These are phyloP conservation scores for Metschnikowia peoriensis DNA, from an alignment of 805 yeast species.

Conservation along the genomic window DNA sequence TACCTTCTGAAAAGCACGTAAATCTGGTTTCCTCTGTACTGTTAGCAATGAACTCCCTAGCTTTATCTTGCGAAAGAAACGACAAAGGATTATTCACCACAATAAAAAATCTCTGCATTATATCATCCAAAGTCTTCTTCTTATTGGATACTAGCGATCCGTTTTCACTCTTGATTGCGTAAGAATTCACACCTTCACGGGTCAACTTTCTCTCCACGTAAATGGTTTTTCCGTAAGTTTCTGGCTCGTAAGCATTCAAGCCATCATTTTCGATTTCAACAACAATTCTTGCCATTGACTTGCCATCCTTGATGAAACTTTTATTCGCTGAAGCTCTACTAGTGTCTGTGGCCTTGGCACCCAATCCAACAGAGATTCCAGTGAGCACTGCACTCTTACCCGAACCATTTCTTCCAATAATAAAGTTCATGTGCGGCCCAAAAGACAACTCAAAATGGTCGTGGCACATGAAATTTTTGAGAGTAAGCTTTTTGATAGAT, in stretches of 20 bases:
- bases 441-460: conserved; percentile 69
- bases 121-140: conserved; percentile 62
- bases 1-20: conserved; percentile 75
- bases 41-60: conserved; percentile 81
- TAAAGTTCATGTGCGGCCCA: conserved; percentile 80
- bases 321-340: conserved; percentile 75
- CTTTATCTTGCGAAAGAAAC: conserved; percentile 89
- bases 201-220: conserved; percentile 65
- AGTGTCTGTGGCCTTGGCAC: conserved; percentile 85
- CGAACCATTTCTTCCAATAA: conserved; percentile 87
- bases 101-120: conserved; percentile 68
- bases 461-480: conserved; percentile 89
- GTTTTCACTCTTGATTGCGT: conserved; percentile 50
- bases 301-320: conserved; percentile 75
- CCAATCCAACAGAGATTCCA: conserved; percentile 82
- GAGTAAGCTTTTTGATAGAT: conserved; percentile 57
- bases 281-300: conserved; percentile 60
- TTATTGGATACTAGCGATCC: conserved; percentile 58
- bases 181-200: conserved; percentile 50
- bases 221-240: conserved; percentile 65
- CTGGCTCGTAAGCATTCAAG: conserved; percentile 61
- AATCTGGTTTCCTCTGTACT: conserved; percentile 73
- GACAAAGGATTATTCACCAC: conserved; percentile 90
- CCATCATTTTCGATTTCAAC: conserved; percentile 67
- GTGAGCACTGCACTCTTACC: conserved; percentile 90